Evolutionary conservation across 139 green algal species (phyloP).

Genomic region (Chlorella sorokiniana): DNA sequence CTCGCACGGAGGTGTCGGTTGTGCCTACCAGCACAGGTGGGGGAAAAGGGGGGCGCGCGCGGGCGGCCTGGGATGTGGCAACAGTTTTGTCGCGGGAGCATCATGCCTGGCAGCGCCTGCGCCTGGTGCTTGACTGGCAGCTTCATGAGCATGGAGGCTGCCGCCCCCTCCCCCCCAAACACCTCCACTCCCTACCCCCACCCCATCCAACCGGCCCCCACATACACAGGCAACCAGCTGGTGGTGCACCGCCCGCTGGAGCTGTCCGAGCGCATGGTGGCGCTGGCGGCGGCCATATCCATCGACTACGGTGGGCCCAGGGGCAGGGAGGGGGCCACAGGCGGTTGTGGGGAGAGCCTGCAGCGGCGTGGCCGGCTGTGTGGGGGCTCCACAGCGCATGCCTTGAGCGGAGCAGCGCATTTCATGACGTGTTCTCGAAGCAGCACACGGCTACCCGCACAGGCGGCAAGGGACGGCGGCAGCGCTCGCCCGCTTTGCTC

Average conservation of each 20-base stretch:
- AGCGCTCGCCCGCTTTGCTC: not conserved
- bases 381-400: no score
- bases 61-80: no score
- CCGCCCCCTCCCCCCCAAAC: not conserved
- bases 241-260: slow-evolving; percentile 43
- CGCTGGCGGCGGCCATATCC: slow-evolving; percentile 76
- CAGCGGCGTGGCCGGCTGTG: not conserved
- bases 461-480: not conserved
- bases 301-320: slow-evolving; percentile 56
- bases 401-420: no score
- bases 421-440: no score
- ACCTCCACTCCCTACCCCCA: not conserved
- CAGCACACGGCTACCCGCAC: not conserved
- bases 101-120: no score
- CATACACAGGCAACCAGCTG: slow-evolving; percentile 73
- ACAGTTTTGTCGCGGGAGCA: no score
- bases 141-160: not conserved
- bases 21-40: slow-evolving; percentile 72
- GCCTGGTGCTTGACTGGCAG: no score
- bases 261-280: slow-evolving; percentile 77
- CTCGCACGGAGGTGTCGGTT: slow-evolving; percentile 56
- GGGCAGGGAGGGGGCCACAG: not conserved
- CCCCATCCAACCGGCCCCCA: slow-evolving; percentile 33
- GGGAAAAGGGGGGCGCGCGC: no score
- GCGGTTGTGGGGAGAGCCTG: not conserved